Evolutionary conservation across 345 rosid species (phyloP), one percentile per base, ranked within the genome.

Genomic region (Cardamine occulta): DNA sequence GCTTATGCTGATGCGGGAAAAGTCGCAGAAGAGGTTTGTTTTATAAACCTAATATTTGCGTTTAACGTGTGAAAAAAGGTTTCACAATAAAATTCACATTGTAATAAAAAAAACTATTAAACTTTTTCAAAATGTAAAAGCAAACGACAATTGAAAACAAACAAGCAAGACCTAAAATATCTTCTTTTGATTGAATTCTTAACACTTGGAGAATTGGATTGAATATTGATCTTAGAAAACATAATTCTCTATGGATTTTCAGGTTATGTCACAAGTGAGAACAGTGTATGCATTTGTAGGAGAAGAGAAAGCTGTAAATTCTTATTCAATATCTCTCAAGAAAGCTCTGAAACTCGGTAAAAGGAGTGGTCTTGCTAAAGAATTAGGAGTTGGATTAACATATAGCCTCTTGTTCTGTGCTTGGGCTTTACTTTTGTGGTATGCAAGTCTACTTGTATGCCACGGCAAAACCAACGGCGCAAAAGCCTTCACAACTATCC

Each of bases 1-100:
- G 92, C 96, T 77, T 90, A 89, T 76, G 89, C 93, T 28, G 90
- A 90, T 76, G 92, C 94, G 8, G 96, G 94, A 15, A 90, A 87
- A 67, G 80, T 85, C 11, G 94, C 91, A 13, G 90, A 93, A 73
- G 96, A 93, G 94, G 96, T 90, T 79, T 72, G n/a, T 66, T 34
- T 23, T 49, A 37, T 31, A 23, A 13, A 28, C 2, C 13, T 71
- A 48, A 31, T n/a, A 42, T 64, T 0, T 68, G 1, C 2, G 1
- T 53, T 12, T 12, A 48, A 48, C 40, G 39, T 73, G 70, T 18
- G 5, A 2, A 51, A 15, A 3, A 72, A 8, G 57, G 8, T 58
- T 14, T 31, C 23, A 18, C 14, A n/a, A 40, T n/a, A 0, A 34
- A 53, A 23, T 24, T 11, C 6, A 4, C 23, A 2, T 21, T 4